These are phyloP conservation scores for Coniferiporia weirii DNA, from an alignment of 1,284 basidiomycete genomes.

Conservation along the genomic window DNA sequence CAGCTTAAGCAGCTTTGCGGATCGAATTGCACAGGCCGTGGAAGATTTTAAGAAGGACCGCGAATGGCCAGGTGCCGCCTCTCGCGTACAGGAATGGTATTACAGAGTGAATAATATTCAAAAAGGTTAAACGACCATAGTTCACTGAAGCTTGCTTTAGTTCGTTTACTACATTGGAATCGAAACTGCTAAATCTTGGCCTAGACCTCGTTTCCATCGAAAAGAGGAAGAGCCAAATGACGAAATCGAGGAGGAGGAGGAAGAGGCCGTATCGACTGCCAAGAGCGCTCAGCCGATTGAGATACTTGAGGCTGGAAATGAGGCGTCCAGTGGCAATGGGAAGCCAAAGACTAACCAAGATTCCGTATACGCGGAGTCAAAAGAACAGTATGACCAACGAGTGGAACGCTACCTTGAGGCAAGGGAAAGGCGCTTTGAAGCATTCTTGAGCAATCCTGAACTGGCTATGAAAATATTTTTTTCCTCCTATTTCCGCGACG, in stretches of 20 bases:
- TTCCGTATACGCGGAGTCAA: background rate
- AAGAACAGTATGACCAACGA: constrained; percentile 2
- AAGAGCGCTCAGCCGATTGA: constrained; percentile 19
- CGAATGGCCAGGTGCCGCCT: constrained; percentile 42
- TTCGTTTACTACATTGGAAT: constrained; percentile 54
- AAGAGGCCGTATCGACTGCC: constrained; percentile 16
- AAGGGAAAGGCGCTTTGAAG: constrained; percentile 35
- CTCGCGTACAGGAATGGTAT: constrained; percentile 48
- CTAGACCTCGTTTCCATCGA: background rate
- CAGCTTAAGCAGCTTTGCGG: constrained; percentile 39
- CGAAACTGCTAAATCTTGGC: background rate
- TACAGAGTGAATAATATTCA: constrained; percentile 43
- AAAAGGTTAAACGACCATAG: background rate
- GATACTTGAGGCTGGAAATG: constrained; percentile 1
- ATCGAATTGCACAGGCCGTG: constrained; percentile 52
- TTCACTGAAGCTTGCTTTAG: constrained; percentile 29
- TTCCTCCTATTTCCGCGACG: constrained; percentile 56
- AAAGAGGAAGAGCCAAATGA: constrained; percentile 16
- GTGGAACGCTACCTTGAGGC: constrained; percentile 30
- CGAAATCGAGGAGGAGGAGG: constrained; percentile 29
- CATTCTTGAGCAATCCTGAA: constrained; percentile 57
- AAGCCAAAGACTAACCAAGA: constrained; percentile 13
- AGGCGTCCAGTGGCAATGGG: constrained; percentile 20
- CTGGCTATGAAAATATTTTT: constrained; percentile 50
- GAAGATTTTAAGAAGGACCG: constrained; percentile 51